phyloP scores from a whole-genome alignment of 129 eudicot species.

The Flaveria trinervia region DNA sequence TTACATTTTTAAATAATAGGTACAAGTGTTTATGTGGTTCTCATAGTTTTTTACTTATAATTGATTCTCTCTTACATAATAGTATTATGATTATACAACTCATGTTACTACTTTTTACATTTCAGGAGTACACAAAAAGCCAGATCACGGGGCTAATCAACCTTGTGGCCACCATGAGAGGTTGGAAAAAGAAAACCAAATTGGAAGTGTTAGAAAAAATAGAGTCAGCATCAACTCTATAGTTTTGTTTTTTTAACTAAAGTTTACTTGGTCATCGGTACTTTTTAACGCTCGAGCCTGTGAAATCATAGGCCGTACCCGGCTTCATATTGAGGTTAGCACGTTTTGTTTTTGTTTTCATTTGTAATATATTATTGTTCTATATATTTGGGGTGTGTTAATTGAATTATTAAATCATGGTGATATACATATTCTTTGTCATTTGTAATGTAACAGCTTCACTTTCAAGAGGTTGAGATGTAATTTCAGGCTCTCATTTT shows the following conservation, averaged over 20 bases:
- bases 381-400: slow-evolving; percentile 8
- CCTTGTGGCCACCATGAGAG: slow-evolving; percentile 94
- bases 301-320: neutral
- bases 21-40: neutral
- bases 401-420: slow-evolving; percentile 6
- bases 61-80: neutral
- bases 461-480: neutral
- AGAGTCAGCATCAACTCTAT: slow-evolving; percentile 44
- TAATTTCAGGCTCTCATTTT: neutral
- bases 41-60: neutral
- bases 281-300: slow-evolving; percentile 1
- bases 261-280: neutral
- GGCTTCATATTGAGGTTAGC: slow-evolving; percentile 23
- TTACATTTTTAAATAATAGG: neutral
- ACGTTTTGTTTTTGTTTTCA: neutral
- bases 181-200: slow-evolving; percentile 95
- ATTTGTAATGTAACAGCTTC: slow-evolving; percentile 31
- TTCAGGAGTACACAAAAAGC: slow-evolving; percentile 80
- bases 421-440: slow-evolving; percentile 33
- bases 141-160: slow-evolving; percentile 84
- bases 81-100: neutral
- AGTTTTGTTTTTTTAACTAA: slow-evolving; percentile 16
- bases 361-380: slow-evolving; percentile 1
- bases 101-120: slow-evolving; percentile 10
- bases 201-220: slow-evolving; percentile 81